A percentile compares a stretch with the other conserved stretches of the same genome.
Conservation (phyloP, 371 early-diverging fungal genomes). For the Rhizopus delemar region DNA sequence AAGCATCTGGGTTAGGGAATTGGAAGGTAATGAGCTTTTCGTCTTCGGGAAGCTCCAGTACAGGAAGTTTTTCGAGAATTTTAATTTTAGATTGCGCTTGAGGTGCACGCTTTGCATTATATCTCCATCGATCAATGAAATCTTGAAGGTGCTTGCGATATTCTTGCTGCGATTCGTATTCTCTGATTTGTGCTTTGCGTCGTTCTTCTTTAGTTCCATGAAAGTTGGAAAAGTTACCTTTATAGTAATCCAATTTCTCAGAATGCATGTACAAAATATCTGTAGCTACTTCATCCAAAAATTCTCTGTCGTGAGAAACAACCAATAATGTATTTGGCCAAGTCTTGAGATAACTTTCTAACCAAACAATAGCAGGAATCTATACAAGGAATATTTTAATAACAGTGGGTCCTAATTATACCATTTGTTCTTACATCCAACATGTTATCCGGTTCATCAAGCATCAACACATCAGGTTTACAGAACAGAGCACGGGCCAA, state of each 20-base stretch:
- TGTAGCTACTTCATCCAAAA: conserved; percentile 95
- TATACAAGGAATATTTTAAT: not conserved
- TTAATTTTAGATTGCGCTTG: conserved; percentile 99
- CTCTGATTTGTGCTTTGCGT: conserved; percentile 82
- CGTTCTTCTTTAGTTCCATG: conserved; percentile 89
- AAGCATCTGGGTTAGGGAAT: conserved; percentile 88
- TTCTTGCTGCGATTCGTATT: conserved; percentile 94
- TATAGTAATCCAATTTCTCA: conserved; percentile 90
- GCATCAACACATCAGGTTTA: conserved; percentile 93
- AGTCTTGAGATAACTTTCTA: conserved; percentile 88
- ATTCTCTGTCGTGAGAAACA: conserved; percentile 98
- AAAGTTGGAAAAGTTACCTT: conserved; percentile 93
- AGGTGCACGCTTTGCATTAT: conserved; percentile 96
- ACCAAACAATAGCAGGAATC: conserved; percentile 95
- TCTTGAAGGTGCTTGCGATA: conserved; percentile 93
- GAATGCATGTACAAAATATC: conserved; percentile 96
- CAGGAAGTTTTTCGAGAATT: conserved; percentile 95
- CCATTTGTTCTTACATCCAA: conserved; percentile 60
- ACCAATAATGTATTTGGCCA: conserved; percentile 93
- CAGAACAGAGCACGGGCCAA: conserved; percentile 96
- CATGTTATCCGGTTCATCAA: conserved; percentile 99
- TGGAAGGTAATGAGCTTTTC: conserved; percentile 85
- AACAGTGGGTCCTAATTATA: not conserved
- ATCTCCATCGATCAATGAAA: conserved; percentile 98
- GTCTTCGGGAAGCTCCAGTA: conserved; percentile 83